Percentiles rank a stretch among this genome's conserved stretches.
Evolutionary conservation across 768 basidiomycete species (phyloP).

Genomic region (Macrolepiota fuliginosa): DNA sequence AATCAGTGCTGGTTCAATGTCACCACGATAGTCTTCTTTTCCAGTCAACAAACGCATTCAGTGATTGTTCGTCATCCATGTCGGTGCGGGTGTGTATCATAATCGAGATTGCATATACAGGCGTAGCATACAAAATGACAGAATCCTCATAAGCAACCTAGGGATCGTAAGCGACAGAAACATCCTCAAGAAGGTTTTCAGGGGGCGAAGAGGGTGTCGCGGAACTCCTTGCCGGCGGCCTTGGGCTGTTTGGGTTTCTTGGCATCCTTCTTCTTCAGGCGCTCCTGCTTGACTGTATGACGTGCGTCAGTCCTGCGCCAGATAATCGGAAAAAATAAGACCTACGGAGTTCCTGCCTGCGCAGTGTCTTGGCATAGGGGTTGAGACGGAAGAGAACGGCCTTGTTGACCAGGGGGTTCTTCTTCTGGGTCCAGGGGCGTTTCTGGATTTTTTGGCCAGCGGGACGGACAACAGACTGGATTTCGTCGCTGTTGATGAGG

Average conservation of each 20-base stretch:
- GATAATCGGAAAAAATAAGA: slow-evolving; percentile 23
- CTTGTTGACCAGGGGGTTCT: slow-evolving; percentile 97
- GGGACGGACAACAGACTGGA: slow-evolving; percentile 94
- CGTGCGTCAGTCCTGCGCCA: neutral
- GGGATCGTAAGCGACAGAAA: neutral
- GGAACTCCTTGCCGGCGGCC: slow-evolving; percentile 80
- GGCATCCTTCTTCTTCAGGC: slow-evolving; percentile 59
- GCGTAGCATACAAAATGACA: neutral
- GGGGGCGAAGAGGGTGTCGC: slow-evolving; percentile 81
- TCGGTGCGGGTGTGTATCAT: neutral
- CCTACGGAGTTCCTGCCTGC: slow-evolving; percentile 85
- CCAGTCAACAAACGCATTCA: no score
- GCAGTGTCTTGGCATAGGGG: slow-evolving; percentile 95
- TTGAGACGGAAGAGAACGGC: slow-evolving; percentile 95
- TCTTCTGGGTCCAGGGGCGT: slow-evolving; percentile 98
- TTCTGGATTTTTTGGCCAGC: slow-evolving; percentile 83
- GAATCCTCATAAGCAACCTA: slow-evolving; percentile 10
- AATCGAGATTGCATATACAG: slow-evolving; percentile 1
- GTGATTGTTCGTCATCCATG: no score
- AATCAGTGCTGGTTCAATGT: no score
- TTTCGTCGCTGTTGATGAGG: slow-evolving; percentile 97
- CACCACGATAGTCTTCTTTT: no score
- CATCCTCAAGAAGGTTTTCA: slow-evolving; percentile 56
- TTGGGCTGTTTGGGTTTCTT: slow-evolving; percentile 63
- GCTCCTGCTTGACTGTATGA: slow-evolving; percentile 73